Conservation (phyloP, 495 filamentous ascomycete species). For the Aspergillus wentii region DNA sequence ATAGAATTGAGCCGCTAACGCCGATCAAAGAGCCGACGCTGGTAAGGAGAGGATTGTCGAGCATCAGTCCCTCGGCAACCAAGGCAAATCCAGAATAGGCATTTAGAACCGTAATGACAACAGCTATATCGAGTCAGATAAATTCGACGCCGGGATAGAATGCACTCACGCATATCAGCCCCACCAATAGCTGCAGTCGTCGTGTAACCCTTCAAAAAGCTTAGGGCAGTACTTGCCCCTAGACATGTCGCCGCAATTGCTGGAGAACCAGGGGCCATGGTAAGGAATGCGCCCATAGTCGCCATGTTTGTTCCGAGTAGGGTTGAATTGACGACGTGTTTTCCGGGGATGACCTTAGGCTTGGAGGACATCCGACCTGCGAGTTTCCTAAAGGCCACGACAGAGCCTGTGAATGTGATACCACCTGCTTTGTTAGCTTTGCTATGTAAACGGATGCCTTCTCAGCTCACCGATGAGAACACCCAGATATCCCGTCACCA, state of each 20-base stretch:
- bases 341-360: conserved; percentile 60
- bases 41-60: conserved; percentile 75
- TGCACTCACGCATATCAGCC: conserved; percentile 71
- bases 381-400: conserved; percentile 78
- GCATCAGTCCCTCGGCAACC: conserved; percentile 80
- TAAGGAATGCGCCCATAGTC: conserved; percentile 74
- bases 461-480: conserved; percentile 59
- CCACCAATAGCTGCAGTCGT: conserved; percentile 79
- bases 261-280: conserved; percentile 68
- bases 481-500: conserved; percentile 74
- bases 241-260: conserved; percentile 69
- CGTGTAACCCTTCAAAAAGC: conserved; percentile 76
- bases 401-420: conserved; percentile 77
- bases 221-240: conserved; percentile 65
- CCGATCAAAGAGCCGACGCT: conserved; percentile 78
- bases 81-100: conserved; percentile 81
- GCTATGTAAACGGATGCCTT: background rate
- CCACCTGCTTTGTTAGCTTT: conserved; percentile 38
- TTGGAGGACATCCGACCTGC: conserved; percentile 71
- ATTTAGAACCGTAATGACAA: conserved; percentile 81
- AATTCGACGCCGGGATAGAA: no score
- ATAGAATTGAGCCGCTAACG: conserved; percentile 75
- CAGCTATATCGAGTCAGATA: no score
- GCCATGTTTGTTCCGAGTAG: conserved; percentile 67
- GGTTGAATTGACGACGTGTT: conserved; percentile 65